Evolutionary conservation across 1,139 yeast species (phyloP), one percentile per base, ranked within the genome.

Genomic region (Yamadazyma conglobata): DNA sequence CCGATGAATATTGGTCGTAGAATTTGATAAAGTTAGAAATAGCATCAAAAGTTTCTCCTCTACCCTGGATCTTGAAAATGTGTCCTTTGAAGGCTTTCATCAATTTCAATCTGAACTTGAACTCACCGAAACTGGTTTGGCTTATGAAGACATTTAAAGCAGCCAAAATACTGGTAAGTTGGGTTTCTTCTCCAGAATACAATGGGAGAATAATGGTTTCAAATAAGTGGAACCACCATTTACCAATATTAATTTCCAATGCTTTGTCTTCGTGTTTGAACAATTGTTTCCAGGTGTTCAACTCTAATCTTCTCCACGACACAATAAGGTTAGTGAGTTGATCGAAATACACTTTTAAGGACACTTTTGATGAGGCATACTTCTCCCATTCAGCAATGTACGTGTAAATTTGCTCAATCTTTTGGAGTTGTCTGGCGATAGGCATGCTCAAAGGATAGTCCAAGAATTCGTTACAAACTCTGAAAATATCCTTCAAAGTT

Each of bases 211-310:
- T 56, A 10, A 87, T 68, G 8, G 79, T 75, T 53, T 91, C 97
- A 50, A 81, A 89, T 31, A 91, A 62, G 51, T 88, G 77, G 60
- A 82, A 89, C 96, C 96, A 91, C 94, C 95, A 87, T 43, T 73
- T 74, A 11, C 95, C 88, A 32, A 81, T 61, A 6, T 58, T 64
- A 28, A 63, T 64, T 35, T 70, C 69, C n/a, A 73, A 51, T 0
- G 60, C 58, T 10, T 46, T 40, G 32, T 82, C 87, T 53, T 91
- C 98, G 33, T 71, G 65, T 12, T 58, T 65, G 49, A 93, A 83
- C 26, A 93, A 66, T 5, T 79, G 67, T 32, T 79, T 79, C 97
- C 97, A 93, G 3, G 95, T 79, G 0, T 81, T 66, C 30, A 93
- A 70, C 52, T 93, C 99, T 27, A 89, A 57, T 44, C 78, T 76